Base-by-base conservation (phyloP, 192 early-diverging fungal species). In the Diversispora eburnea region DNA sequence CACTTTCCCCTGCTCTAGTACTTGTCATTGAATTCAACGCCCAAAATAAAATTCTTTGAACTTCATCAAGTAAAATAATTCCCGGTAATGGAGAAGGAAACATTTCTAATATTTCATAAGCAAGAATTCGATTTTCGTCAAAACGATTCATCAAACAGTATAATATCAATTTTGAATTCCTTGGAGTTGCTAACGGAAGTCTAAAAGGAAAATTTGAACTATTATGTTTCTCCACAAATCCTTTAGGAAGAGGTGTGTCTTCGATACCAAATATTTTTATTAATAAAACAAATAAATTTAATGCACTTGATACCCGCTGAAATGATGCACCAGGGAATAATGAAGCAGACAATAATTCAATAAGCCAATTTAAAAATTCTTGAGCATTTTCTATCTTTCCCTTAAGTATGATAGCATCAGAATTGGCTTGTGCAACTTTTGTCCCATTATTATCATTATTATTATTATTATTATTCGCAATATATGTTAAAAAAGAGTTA, bases 281-380 rank as follows among this genome's bases (percentile, higher is more conserved):
- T 13, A 87, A 74, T 3, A 84, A 52, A 25, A 75, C 65, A 46
- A 92, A 69, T 12, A 92, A 77, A 12, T 82, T 73, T 15, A 94
- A 74, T 33, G 84, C 84, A 12, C 84, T 85, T 5, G 86, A 87
- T 8, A 87, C 84, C 22, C 93, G 84, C 65, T 89, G 90, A 72
- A 87, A 93, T 22, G 90, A 88, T 9, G 87, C 82, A 42, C 91
- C 91, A 13, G 93, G 93, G 47, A 88, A 92, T n/a, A 94, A 64
- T 0, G 88, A 86, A 10, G 80, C 77, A 41, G 87, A 81, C 39
- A 82, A 71, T 54, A 83, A 81, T 6, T 88, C 84, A 58, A 84
- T 77, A 0, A 93, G 60, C 88, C 90, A 90, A 17, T 78, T 74
- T 41, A 93, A 67, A 62, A 91, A 93, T 5, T 70, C 49, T 47